Percentiles rank a stretch among this genome's conserved stretches.
phyloP scores from a whole-genome alignment of 1,139 yeast genomes.

The Candida smagusa region DNA sequence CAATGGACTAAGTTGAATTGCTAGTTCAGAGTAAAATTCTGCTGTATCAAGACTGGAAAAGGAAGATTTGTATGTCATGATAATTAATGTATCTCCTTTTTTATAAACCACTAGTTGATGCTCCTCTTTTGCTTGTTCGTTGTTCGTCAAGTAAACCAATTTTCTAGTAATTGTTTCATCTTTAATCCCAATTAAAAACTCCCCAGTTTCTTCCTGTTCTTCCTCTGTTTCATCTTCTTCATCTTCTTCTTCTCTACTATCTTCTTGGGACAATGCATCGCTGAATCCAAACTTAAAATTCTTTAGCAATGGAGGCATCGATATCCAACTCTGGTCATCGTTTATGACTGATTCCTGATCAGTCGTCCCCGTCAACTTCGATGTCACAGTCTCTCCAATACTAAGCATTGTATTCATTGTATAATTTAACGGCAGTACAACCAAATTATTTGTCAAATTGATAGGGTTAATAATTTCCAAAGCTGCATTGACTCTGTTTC shows the following conservation, averaged over 20 bases:
- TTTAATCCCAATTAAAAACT: constrained; percentile 26
- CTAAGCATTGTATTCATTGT: constrained; percentile 35
- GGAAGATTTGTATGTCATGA: constrained; percentile 32
- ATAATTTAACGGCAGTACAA: constrained; percentile 37
- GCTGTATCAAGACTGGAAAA: constrained; percentile 2
- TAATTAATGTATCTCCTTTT: constrained; percentile 22
- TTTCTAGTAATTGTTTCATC: constrained; percentile 21
- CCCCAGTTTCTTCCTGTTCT: constrained; percentile 18
- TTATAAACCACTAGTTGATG: constrained; percentile 28
- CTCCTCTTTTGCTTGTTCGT: constrained; percentile 21
- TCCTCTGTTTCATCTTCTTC: constrained; percentile 15
- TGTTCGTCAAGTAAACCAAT: constrained; percentile 24
- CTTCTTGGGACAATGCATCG: constrained; percentile 1
- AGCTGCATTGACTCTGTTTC: constrained; percentile 13
- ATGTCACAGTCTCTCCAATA: constrained; percentile 9
- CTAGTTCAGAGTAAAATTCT: constrained; percentile 4
- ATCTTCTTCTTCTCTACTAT: constrained; percentile 1
- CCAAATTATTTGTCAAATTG: constrained; percentile 34
- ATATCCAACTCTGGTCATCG: constrained; percentile 19
- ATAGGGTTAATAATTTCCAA: constrained; percentile 33
- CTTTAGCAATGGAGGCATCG: constrained; percentile 24
- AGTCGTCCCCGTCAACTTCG: constrained; percentile 1
- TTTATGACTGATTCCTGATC: background rate
- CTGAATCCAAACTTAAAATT: constrained; percentile 3
- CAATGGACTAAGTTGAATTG: constrained; percentile 16